Conservation (phyloP, 345 rosid species). For the Acer saccharum region DNA sequence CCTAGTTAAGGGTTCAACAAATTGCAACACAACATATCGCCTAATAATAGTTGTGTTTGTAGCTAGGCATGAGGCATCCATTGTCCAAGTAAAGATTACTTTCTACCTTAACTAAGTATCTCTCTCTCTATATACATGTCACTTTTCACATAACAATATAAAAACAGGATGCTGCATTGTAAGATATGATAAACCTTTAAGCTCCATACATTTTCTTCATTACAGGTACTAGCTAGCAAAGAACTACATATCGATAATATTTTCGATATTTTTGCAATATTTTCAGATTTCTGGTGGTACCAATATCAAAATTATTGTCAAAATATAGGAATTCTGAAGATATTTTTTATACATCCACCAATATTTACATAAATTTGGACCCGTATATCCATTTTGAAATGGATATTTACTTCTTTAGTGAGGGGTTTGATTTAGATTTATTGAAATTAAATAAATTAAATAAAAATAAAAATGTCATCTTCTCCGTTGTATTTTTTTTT, state of each 20-base stretch:
- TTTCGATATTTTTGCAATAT: no score
- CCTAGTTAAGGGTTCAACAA: neutral
- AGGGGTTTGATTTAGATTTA: no score
- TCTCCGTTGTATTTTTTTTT: no score
- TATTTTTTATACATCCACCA: no score
- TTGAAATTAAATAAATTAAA: no score
- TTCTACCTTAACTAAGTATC: neutral
- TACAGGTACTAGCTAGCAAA: neutral
- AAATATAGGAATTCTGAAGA: neutral
- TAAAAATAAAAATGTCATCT: no score
- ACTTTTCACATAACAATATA: neutral
- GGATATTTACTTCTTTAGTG: no score
- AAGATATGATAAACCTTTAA: neutral
- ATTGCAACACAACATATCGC: neutral
- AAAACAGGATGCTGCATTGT: neutral
- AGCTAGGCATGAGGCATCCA: neutral
- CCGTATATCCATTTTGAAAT: no score
- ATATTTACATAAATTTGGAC: no score
- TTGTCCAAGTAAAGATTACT: neutral
- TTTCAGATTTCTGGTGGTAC: no score
- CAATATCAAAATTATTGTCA: no score
- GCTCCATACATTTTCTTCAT: neutral
- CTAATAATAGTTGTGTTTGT: neutral
- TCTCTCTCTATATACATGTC: neutral
- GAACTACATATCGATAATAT: no score